A percentile compares a stretch with the other conserved stretches of the same genome.
These are phyloP conservation scores for Boeremia exigua DNA, from an alignment of 2,329 filamentous ascomycete genomes.

Conservation along the genomic window DNA sequence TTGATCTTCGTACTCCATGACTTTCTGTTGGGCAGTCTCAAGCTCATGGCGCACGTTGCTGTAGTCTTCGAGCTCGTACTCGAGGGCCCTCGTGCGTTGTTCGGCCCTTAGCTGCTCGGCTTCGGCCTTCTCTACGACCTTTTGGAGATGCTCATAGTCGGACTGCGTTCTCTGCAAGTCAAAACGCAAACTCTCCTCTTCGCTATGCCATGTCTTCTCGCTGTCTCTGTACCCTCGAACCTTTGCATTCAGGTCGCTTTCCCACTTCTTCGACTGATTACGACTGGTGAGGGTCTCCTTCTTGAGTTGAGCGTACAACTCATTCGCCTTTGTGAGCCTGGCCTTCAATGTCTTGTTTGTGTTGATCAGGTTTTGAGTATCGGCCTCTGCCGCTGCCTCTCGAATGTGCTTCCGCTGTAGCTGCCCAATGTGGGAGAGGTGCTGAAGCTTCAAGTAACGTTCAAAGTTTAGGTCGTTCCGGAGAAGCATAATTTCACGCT, in stretches of 20 bases:
- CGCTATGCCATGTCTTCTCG: slow-evolving; percentile 67
- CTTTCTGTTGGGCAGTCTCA: slow-evolving; percentile 43
- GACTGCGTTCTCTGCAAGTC: slow-evolving; percentile 64
- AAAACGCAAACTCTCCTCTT: slow-evolving; percentile 62
- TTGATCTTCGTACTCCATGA: slow-evolving; percentile 38
- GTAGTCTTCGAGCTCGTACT: slow-evolving; percentile 68
- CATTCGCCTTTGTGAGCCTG: slow-evolving; percentile 75
- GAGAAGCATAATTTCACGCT: slow-evolving; percentile 75
- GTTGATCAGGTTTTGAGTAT: slow-evolving; percentile 81
- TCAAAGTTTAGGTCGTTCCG: slow-evolving; percentile 85
- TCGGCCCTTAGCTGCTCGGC: slow-evolving; percentile 64
- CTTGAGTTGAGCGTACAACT: slow-evolving; percentile 71
- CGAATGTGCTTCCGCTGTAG: slow-evolving; percentile 75
- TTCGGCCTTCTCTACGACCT: slow-evolving; percentile 72
- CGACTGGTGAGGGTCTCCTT: slow-evolving; percentile 76
- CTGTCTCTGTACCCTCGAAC: slow-evolving; percentile 72
- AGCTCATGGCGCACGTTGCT: slow-evolving; percentile 50
- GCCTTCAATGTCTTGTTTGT: slow-evolving; percentile 75
- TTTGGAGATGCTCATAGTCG: slow-evolving; percentile 69
- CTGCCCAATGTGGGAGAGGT: slow-evolving; percentile 80
- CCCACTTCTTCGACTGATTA: slow-evolving; percentile 78
- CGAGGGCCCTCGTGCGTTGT: slow-evolving; percentile 61
- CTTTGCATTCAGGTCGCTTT: slow-evolving; percentile 72
- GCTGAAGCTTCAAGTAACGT: slow-evolving; percentile 81
- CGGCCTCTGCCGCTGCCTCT: slow-evolving; percentile 79